phyloP scores from a whole-genome alignment of 2,329 filamentous ascomycete genomes.

The Paecilomyces fulvus region DNA sequence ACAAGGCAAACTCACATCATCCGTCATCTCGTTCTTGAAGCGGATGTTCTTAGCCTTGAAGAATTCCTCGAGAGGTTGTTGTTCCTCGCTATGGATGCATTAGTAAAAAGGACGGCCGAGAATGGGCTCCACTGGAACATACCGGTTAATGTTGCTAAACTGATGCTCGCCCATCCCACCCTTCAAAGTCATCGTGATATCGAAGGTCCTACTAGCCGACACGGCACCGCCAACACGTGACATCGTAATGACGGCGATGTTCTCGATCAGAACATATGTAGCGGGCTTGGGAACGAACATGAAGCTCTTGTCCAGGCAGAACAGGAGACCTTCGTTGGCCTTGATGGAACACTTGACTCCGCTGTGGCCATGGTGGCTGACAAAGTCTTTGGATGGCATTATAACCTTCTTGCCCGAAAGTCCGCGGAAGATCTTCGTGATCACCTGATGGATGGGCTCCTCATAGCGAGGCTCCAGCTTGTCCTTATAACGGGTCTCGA shows the following conservation, averaged over 20 bases:
- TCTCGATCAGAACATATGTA: slow-evolving; percentile 93
- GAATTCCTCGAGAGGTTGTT: slow-evolving; percentile 92
- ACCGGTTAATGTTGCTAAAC: slow-evolving; percentile 98
- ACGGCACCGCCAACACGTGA: slow-evolving; percentile 91
- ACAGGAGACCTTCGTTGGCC: slow-evolving; percentile 93
- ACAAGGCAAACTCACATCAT: slow-evolving; percentile 59
- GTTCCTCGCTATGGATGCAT: slow-evolving; percentile 59
- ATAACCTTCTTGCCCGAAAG: slow-evolving; percentile 92
- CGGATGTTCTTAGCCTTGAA: slow-evolving; percentile 93
- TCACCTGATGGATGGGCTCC: slow-evolving; percentile 83
- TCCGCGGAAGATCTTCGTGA: slow-evolving; percentile 91
- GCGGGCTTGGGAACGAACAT: slow-evolving; percentile 99
- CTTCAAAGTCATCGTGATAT: slow-evolving; percentile 91
- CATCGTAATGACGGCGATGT: slow-evolving; percentile 85
- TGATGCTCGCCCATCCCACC: slow-evolving; percentile 78
- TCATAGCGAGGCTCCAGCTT: slow-evolving; percentile 87
- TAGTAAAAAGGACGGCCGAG: slow-evolving; percentile 12
- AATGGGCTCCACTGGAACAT: slow-evolving; percentile 11
- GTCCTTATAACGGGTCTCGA: slow-evolving; percentile 80
- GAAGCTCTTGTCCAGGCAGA: slow-evolving; percentile 95
- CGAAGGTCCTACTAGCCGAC: slow-evolving; percentile 89
- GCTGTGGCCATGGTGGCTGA: slow-evolving; percentile 78
- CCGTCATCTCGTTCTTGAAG: slow-evolving; percentile 97
- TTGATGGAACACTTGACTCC: slow-evolving; percentile 99
- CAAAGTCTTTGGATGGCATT: slow-evolving; percentile 87